phyloP scores from a whole-genome alignment of 164 flowering plant genomes.

The Kingdonia uniflora region DNA sequence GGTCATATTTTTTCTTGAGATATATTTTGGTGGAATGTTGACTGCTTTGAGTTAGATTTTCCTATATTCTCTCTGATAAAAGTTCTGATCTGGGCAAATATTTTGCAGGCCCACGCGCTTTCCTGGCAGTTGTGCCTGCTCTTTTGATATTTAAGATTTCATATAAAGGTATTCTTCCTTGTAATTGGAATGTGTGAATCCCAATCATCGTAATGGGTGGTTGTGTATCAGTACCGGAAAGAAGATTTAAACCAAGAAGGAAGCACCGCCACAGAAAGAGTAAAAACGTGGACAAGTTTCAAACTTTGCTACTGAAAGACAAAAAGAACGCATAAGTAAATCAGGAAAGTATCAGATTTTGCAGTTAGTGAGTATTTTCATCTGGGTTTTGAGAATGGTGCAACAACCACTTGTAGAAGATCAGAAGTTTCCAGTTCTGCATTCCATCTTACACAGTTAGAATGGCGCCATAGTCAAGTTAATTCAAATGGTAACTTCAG shows the following conservation, averaged over 20 bases:
- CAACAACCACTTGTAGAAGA: slow-evolving; percentile 50
- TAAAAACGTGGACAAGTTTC: slow-evolving; percentile 26
- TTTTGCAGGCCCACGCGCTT: too few relatives aligned
- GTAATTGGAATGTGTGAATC: too few relatives aligned
- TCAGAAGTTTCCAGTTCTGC: slow-evolving; percentile 61
- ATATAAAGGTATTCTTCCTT: too few relatives aligned
- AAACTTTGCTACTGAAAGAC: slow-evolving; percentile 17
- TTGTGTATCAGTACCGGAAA: slow-evolving; percentile 49
- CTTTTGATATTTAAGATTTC: too few relatives aligned
- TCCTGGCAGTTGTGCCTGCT: too few relatives aligned
- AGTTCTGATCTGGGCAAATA: too few relatives aligned
- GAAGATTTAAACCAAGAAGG: slow-evolving; percentile 18
- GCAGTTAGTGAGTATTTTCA: slow-evolving; percentile 64
- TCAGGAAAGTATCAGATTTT: slow-evolving; percentile 41
- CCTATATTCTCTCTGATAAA: too few relatives aligned
- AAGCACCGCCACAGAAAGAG: slow-evolving; percentile 18
- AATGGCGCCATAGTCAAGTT: slow-evolving; percentile 68
- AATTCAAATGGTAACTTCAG: slow-evolving; percentile 61
- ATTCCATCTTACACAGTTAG: slow-evolving; percentile 74
- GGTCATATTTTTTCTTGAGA: too few relatives aligned
- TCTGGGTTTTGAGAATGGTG: slow-evolving; percentile 45
- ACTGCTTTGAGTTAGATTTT: too few relatives aligned
- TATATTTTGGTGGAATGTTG: too few relatives aligned
- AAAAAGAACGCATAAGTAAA: slow-evolving; percentile 29
- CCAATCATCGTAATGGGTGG: slow-evolving; percentile 58